A percentile compares a stretch with the other conserved stretches of the same genome.
Evolutionary conservation across 768 basidiomycete species (phyloP).

Genomic region (Tulasnella sp.): DNA sequence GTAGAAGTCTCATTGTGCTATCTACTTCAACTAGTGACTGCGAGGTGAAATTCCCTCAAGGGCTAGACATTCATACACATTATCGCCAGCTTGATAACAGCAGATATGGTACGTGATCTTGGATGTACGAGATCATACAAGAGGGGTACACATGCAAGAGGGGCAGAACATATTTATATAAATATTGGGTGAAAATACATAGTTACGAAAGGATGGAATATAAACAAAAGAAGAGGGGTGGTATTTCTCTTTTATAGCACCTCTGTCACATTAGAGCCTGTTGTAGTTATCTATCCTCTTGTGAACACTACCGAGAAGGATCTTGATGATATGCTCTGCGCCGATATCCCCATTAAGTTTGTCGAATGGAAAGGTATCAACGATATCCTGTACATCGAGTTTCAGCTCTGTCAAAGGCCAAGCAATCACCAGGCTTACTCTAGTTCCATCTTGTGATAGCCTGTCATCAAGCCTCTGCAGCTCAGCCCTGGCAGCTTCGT

Average conservation of each 20-base stretch:
- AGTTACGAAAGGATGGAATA: background rate
- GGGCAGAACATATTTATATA: background rate
- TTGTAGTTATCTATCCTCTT: conserved; percentile 1
- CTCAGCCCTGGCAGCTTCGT: conserved; percentile 39
- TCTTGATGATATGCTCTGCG: conserved; percentile 2
- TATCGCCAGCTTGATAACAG: background rate
- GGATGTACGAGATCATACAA: background rate
- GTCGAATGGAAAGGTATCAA: conserved; percentile 11
- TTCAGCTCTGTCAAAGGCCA: background rate
- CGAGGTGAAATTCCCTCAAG: background rate
- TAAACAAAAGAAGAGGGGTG: background rate
- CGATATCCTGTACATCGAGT: background rate
- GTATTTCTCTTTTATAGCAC: background rate
- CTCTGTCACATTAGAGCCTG: background rate
- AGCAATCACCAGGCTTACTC: background rate
- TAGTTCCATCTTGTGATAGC: background rate
- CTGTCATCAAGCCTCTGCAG: conserved; percentile 44
- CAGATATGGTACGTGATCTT: background rate
- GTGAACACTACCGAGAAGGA: conserved; percentile 11
- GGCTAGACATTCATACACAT: background rate
- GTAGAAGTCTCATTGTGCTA: background rate
- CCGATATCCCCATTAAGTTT: background rate
- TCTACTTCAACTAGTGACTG: background rate
- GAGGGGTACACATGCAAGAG: background rate
- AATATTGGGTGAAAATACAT: background rate